These are phyloP conservation scores for Penicillium sp. DNA, from an alignment of 2,329 filamentous ascomycete genomes.

Conservation along the genomic window DNA sequence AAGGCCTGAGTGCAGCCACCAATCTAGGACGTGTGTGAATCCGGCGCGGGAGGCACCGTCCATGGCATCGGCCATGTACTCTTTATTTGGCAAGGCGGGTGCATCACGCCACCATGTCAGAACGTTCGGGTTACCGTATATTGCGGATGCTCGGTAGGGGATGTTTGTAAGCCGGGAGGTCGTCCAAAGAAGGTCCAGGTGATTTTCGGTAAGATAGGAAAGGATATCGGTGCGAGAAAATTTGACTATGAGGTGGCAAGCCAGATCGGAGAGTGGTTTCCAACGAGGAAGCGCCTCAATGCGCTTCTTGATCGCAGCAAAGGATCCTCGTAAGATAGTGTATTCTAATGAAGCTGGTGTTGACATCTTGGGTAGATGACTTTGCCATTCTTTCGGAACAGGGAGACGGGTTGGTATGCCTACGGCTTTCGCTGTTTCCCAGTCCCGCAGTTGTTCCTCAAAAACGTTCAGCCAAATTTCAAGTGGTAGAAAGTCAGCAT, in stretches of 20 bases:
- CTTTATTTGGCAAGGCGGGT: slow-evolving; percentile 75
- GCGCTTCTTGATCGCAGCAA: slow-evolving; percentile 68
- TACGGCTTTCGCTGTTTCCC: slow-evolving; percentile 81
- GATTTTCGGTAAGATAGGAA: slow-evolving; percentile 63
- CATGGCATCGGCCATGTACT: slow-evolving; percentile 79
- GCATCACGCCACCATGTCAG: slow-evolving; percentile 89
- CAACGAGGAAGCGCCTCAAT: slow-evolving; percentile 66
- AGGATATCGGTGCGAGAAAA: slow-evolving; percentile 80
- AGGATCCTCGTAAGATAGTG: slow-evolving; percentile 70
- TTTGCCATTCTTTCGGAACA: slow-evolving; percentile 69
- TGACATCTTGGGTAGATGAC: slow-evolving; percentile 60
- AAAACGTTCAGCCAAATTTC: slow-evolving; percentile 90
- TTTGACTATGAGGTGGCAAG: slow-evolving; percentile 85
- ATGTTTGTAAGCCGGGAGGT: slow-evolving; percentile 79
- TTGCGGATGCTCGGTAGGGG: slow-evolving; percentile 80
- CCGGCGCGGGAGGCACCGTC: slow-evolving; percentile 84
- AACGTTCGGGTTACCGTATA: slow-evolving; percentile 79
- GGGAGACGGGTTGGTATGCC: slow-evolving; percentile 75
- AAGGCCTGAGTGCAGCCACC: slow-evolving; percentile 82
- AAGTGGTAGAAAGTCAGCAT: slow-evolving; percentile 57
- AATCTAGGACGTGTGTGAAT: slow-evolving; percentile 79
- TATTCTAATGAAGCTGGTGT: slow-evolving; percentile 76
- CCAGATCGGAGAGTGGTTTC: slow-evolving; percentile 71
- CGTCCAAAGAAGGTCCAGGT: slow-evolving; percentile 74
- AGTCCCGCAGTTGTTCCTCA: slow-evolving; percentile 72